Base-by-base conservation (phyloP, 2,329 filamentous ascomycete species). In the Aspergillus sp. region DNA sequence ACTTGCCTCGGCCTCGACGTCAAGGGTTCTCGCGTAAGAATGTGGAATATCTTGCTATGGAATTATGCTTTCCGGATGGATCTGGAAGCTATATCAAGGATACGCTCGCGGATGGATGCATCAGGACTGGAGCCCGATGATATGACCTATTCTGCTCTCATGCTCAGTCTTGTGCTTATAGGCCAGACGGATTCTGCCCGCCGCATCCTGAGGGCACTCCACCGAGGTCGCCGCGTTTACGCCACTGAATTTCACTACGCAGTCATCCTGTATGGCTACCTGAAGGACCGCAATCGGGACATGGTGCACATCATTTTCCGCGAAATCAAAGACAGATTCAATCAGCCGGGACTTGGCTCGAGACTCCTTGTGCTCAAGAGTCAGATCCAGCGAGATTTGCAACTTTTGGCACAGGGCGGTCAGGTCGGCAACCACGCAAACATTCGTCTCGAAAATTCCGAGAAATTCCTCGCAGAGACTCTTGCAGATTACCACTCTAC, bases 21-120 rank as follows among this genome's bases (percentile, higher is more conserved):
- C 0, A 72, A 80, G 17, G 82, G 86, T 1, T 79, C 82, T 1
- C 79, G 84, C 21, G 87, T 87, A 2, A 79, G 82, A 32, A 85
- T 92, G 70, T 97, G 91, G 91, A 97, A 97, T 70, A 82, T 86
- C 56, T 77, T 97, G 32, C 79, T 97, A 4, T 82, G 84, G 58
- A 85, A 89, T 62, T 84, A 92, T 72, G 91, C 90, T 6, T 78
- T 85, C 58, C 82, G 84, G 6, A 84, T 89, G 58, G 83, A 89
- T 62, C 68, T 87, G 28, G 72, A 79, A 21, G 80, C 79, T n/a
- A 80, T 84, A 15, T 80, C 84, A 64, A 78, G 80, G 56, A 73
- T 86, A 3, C 84, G 87, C 65, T 74, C 77, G 30, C 78, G 79
- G 57, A 89, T 90, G 85, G 74, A 81, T 50, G 70, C 78, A 4